Evolutionary conservation across 2,329 filamentous ascomycete species (phyloP), one percentile per base, ranked within the genome.

Genomic region (Trichoderma sp.): DNA sequence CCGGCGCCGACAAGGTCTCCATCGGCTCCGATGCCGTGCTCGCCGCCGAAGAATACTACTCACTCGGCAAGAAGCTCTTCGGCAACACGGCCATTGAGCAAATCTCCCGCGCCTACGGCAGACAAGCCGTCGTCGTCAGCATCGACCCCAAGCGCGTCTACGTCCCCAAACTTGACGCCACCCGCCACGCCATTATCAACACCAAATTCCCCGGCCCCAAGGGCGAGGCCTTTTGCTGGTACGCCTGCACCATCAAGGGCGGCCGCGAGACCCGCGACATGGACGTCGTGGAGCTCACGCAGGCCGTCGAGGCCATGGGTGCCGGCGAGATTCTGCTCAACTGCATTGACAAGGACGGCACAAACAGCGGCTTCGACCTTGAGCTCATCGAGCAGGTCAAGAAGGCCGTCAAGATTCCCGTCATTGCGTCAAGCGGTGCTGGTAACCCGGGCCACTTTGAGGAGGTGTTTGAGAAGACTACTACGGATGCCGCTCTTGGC

Each of bases 271-370:
- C 92, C n/a, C 88, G 94, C 70, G 94, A 98, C 79, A 85, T 98
- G 73, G 95, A 98, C 78, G 96, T 97, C 19, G 88, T 94, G 16
- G 92, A 98, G 82, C 87, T 99, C 11, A 89, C 91, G 11, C 89
- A 88, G 74, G 96, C 96, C 14, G 95, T 98, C 43, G 94, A 99
- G 82, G 94, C 93, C 68, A 96, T 99, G 93, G 96, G 96, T 65
- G 88, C 92, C 1, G 96, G 96, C 68, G 96, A 99, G 84, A 92
- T 99, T 70, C 83, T 99, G 63, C 88, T 99, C 68, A 99, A 99
- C 82, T 97, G 94, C 83, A 99, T 99, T 76, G 96, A 99, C 83
- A 93, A 92, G 78, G 96, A 99, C 79, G 96, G 96, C 66, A 96
- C 92, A 68, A 97, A 97, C 82, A 92, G 88, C 74, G 96, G 96